Percentiles rank a stretch among this genome's conserved stretches.
phyloP scores from a whole-genome alignment of 2,329 filamentous ascomycete species.

The Fusarium citri region DNA sequence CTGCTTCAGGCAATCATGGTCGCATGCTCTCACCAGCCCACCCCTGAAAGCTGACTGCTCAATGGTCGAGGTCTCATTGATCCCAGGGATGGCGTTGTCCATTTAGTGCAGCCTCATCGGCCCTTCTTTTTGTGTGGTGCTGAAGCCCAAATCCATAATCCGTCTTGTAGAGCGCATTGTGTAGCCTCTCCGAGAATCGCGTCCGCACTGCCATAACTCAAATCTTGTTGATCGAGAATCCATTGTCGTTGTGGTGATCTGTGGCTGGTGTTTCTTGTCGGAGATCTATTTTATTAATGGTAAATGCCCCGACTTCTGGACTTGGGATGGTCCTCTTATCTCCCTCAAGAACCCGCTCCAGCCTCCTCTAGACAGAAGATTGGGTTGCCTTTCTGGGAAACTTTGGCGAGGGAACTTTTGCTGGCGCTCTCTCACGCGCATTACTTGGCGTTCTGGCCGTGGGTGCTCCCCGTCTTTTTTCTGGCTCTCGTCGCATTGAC shows the following conservation, averaged over 20 bases:
- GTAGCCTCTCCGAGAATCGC: conserved; percentile 13
- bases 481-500: conserved; percentile 35
- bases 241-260: conserved; percentile 1
- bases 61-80: conserved; percentile 42
- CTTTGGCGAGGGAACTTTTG: conserved; percentile 57
- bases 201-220: conserved; percentile 23
- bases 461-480: conserved; percentile 40
- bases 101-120: conserved; percentile 40
- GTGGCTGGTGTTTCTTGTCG: conserved; percentile 21
- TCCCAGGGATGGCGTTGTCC: conserved; percentile 39
- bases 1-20: conserved; percentile 51
- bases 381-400: conserved; percentile 53
- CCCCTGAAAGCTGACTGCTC: conserved; percentile 43
- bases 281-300: conserved; percentile 20
- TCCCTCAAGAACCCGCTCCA: conserved; percentile 43
- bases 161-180: conserved; percentile 8
- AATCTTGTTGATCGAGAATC: background rate
- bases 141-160: conserved; percentile 32
- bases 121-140: conserved; percentile 40
- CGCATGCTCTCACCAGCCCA: conserved; percentile 50
- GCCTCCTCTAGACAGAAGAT: conserved; percentile 47
- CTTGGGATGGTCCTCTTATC: conserved; percentile 44
- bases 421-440: conserved; percentile 51
- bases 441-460: conserved; percentile 50
- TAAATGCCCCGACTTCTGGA: conserved; percentile 17